Percentiles rank a stretch among this genome's conserved stretches.
These are phyloP conservation scores for Yarrowia sp. DNA, from an alignment of 805 yeast genomes.

Conservation along the genomic window DNA sequence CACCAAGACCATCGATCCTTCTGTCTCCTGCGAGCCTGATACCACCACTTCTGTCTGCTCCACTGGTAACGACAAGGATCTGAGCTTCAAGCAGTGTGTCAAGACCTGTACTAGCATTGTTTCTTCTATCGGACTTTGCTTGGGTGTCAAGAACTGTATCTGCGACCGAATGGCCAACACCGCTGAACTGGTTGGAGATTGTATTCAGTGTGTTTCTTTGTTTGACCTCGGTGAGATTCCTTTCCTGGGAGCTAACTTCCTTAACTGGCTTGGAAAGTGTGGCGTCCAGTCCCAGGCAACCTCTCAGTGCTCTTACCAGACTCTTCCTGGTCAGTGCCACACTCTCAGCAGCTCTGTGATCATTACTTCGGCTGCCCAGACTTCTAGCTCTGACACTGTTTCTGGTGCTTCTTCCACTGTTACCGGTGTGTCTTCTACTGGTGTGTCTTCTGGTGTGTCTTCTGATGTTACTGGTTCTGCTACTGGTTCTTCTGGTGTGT, in stretches of 20 bases:
- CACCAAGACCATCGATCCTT: neutral
- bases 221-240: constrained; percentile 1
- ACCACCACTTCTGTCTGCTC: neutral
- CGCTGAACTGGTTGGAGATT: neutral
- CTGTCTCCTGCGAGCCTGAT: constrained; percentile 6
- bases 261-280: neutral
- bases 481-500: too few relatives aligned
- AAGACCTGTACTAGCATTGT: neutral
- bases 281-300: neutral
- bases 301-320: neutral
- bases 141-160: neutral
- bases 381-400: neutral
- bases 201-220: constrained; percentile 2
- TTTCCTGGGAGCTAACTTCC: neutral
- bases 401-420: neutral
- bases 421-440: neutral
- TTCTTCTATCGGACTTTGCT: neutral
- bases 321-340: neutral
- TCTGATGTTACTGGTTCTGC: too few relatives aligned
- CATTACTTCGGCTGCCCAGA: neutral
- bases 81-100: neutral
- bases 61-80: neutral
- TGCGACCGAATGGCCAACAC: neutral
- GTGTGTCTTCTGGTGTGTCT: too few relatives aligned
- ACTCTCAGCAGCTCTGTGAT: neutral